Evolutionary conservation across 2,329 filamentous ascomycete genomes (phyloP).

Genomic region (Metarhizium humberi): DNA sequence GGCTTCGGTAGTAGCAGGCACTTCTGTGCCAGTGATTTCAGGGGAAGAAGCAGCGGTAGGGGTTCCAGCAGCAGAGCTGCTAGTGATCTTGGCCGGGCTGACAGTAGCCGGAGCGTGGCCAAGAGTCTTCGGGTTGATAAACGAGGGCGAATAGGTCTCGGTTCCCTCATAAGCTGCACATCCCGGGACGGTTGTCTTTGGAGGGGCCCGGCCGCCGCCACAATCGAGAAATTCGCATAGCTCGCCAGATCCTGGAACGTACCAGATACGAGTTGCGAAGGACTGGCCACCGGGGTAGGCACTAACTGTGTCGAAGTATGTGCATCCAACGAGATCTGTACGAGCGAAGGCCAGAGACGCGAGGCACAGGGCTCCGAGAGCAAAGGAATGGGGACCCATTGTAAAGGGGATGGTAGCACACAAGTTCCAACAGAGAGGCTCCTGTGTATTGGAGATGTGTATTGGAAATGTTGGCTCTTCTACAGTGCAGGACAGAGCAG

Average conservation of each 20-base stretch:
- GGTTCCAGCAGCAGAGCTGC: slow-evolving; percentile 8
- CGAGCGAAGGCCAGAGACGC: slow-evolving; percentile 27
- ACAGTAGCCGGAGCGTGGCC: slow-evolving; percentile 7
- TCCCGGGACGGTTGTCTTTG: slow-evolving; percentile 53
- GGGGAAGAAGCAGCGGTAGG: slow-evolving; percentile 6
- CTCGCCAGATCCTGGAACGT: slow-evolving; percentile 54
- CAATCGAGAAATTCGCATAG: slow-evolving; percentile 57
- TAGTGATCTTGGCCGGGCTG: slow-evolving; percentile 2
- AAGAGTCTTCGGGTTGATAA: slow-evolving; percentile 27
- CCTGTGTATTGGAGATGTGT: no score
- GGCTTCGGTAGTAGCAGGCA: not conserved
- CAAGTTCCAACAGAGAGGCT: no score
- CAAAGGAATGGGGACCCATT: slow-evolving; percentile 18
- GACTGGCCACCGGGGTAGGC: slow-evolving; percentile 16
- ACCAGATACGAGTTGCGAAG: slow-evolving; percentile 45
- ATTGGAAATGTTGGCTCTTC: no score
- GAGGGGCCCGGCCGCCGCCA: slow-evolving; percentile 55
- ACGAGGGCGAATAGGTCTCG: slow-evolving; percentile 42
- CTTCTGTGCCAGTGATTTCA: not conserved
- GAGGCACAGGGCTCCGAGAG: slow-evolving; percentile 18
- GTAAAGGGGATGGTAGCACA: not conserved
- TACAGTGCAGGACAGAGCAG: no score
- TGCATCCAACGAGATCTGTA: slow-evolving; percentile 39
- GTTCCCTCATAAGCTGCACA: slow-evolving; percentile 48
- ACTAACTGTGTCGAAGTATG: slow-evolving; percentile 25